These are phyloP conservation scores for Taphrina sp. DNA, from an alignment of 1,139 yeast genomes.

Conservation along the genomic window DNA sequence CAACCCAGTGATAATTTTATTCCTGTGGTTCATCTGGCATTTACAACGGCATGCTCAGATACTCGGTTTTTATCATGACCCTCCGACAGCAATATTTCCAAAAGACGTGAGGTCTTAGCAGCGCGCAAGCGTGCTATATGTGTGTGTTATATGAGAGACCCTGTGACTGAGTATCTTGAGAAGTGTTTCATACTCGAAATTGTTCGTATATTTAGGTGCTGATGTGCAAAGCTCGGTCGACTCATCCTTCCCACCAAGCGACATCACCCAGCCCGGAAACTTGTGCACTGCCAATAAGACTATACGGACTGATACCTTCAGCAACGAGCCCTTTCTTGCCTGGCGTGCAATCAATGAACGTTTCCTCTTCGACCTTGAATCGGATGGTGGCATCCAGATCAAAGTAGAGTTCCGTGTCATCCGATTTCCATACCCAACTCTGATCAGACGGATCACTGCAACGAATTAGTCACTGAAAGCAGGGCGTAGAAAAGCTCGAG, in stretches of 20 bases:
- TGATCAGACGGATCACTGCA: slow-evolving; percentile 56
- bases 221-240: no score
- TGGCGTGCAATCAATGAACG: slow-evolving; percentile 73
- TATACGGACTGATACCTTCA: slow-evolving; percentile 24
- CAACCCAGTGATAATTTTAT: no score
- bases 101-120: no score
- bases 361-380: slow-evolving; percentile 85
- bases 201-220: no score
- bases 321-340: slow-evolving; percentile 12
- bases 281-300: slow-evolving; percentile 29
- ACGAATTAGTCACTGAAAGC: not conserved
- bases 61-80: no score
- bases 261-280: slow-evolving; percentile 34
- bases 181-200: no score
- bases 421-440: slow-evolving; percentile 87
- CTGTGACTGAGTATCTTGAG: no score
- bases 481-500: not conserved
- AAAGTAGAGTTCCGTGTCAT: slow-evolving; percentile 69
- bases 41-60: no score
- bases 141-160: no score
- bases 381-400: slow-evolving; percentile 89
- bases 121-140: no score
- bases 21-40: no score
- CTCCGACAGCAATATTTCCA: no score
- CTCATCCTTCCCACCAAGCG: slow-evolving; percentile 35